Percentiles rank a stretch among this genome's conserved stretches.
Evolutionary conservation across 768 basidiomycete species (phyloP).

Genomic region (Infundibulicybe gibba): DNA sequence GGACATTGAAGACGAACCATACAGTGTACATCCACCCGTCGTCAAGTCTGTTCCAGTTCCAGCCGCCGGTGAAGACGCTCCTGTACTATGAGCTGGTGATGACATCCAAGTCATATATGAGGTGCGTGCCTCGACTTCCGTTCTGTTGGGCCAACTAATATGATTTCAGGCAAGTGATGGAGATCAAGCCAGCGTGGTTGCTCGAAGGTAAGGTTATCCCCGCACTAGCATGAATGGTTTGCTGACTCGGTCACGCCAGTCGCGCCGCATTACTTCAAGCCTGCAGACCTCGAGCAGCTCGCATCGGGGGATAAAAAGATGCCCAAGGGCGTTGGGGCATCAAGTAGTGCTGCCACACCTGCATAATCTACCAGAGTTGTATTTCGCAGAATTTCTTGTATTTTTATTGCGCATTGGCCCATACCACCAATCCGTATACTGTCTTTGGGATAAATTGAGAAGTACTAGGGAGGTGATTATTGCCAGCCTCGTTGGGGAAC

Average conservation of each 20-base stretch:
- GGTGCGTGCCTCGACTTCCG: conserved; percentile 33
- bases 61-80: conserved; percentile 87
- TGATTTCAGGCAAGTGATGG: conserved; percentile 81
- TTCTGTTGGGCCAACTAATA: neutral
- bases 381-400: conserved; percentile 6
- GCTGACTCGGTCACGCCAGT: conserved; percentile 40
- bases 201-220: conserved; percentile 64
- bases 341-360: conserved; percentile 23
- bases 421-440: neutral
- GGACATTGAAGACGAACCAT: conserved; percentile 94
- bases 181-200: conserved; percentile 94
- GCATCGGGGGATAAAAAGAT: conserved; percentile 87
- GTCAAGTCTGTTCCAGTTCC: conserved; percentile 90
- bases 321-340: conserved; percentile 72
- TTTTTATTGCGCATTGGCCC: conserved; percentile 4
- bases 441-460: no score
- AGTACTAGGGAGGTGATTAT: no score
- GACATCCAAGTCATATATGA: conserved; percentile 96
- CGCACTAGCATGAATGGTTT: conserved; percentile 1
- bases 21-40: conserved; percentile 97
- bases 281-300: conserved; percentile 75
- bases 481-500: no score
- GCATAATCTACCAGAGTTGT: conserved; percentile 3
- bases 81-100: conserved; percentile 97
- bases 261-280: conserved; percentile 95